Evolutionary conservation across 2,329 filamentous ascomycete species (phyloP), one percentile per base, ranked within the genome.

Genomic region (Didymosphaeria variabile): DNA sequence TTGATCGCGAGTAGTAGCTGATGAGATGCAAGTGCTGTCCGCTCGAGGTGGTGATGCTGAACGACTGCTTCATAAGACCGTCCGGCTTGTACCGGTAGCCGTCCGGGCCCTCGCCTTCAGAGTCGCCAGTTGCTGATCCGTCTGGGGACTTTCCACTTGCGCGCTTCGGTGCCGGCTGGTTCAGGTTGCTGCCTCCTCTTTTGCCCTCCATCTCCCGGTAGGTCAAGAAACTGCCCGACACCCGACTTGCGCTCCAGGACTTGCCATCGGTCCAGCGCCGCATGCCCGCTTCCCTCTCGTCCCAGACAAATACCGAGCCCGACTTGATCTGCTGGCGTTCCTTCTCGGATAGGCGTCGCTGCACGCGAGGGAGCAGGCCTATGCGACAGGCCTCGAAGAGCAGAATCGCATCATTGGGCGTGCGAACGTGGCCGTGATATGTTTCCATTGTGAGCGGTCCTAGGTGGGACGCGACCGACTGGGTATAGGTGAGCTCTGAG

Each of bases 151-250:
- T 94, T 74, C 74, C 83, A 85, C 80, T 82, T 83, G 80, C 66
- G 31, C 73, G 67, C 67, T 77, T 77, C 9, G 68, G 69, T 15
- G 67, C 63, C 9, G 72, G 73, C 77, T 77, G 82, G 75, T 66
- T 86, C 84, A 36, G 87, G 84, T 74, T 94, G 65, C 83, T 88
- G 61, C 92, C 92, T 57, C 94, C 94, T 64, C 95, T 87, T 84
- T 98, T 98, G 79, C 95, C 95, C 80, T 99, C 95, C 95, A 99
- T 99, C 77, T 99, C 95, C 42, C 95, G 87, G 76, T 99, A 99
- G 8, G 95, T 98, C 62, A 99, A 81, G 78, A 99, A 99, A 82
- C 95, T 98, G 55, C 95, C 95, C 0, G 94, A 98, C 0, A 99
- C 95, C 64, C 95, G 88, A 81, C 94, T 98, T 36, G 95, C 95